Base-by-base conservation (phyloP, 768 basidiomycete species). In the Flagelloscypha sp. region DNA sequence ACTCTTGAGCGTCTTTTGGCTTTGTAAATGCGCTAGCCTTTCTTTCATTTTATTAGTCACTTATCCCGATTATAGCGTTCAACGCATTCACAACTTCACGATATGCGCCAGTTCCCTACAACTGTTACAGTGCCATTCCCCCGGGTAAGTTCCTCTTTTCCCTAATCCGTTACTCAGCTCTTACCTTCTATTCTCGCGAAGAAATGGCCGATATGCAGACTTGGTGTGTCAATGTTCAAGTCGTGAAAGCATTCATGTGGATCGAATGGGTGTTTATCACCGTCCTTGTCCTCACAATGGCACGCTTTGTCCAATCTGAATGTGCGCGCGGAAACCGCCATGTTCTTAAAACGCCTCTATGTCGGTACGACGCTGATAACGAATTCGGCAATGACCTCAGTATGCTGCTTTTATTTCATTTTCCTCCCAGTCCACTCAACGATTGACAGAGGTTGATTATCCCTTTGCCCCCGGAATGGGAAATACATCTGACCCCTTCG, bases 21-120 rank as follows among this genome's bases (percentile, higher is more conserved):
- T 77, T 5, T 62, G 76, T 76, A 42, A 41, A 66, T 42, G 7
- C 17, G 5, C 22, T 9, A 29, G 38, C 30, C n/a, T 15, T 12
- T 12, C 13, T 29, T 8, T 3, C 3, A 7, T 17, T 13, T 13
- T 6, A 16, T 3, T 39, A 11, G 24, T 43, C 5, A 37, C 16
- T 16, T 23, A 22, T 9, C 7, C 24, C 6, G 16, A 15, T 21
- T 27, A 10, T 36, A 74, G 74, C 63, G 1, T 72, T 73, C 63
- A 76, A 72, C 46, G 63, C 68, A 10, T 78, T 79, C 53, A 77
- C 76, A 1, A 76, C 72, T 12, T 63, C 68, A 10, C 68, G 76
- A 23, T 79, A 75, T 75, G 53, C 51, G 18, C 48, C 59, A 27
- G 55, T 72, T 16, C 70, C 72, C 11, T 53, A 70, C 36, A 48